Percentiles rank a stretch among this genome's conserved stretches.
Evolutionary conservation across 129 eudicot genomes (phyloP).

Genomic region (Logfia minima): DNA sequence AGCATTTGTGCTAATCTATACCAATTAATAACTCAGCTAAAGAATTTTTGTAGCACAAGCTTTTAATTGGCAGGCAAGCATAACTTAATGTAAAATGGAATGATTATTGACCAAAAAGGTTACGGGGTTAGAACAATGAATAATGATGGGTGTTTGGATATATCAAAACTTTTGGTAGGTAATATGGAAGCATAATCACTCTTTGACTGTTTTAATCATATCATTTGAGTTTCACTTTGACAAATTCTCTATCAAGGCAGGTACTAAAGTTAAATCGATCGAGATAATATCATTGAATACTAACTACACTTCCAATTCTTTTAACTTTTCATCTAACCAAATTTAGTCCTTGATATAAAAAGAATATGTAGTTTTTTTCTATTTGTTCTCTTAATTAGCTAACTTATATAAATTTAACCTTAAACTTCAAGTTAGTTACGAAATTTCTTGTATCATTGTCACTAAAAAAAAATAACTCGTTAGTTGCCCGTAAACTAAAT

Average conservation of each 20-base stretch:
- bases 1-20: no score
- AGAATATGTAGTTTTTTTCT: no score
- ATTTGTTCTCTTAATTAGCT: no score
- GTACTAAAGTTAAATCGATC: neutral
- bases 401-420: no score
- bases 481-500: no score
- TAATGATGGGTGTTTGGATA: neutral
- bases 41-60: no score
- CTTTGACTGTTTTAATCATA: neutral
- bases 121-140: neutral
- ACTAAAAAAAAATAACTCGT: no score
- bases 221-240: neutral
- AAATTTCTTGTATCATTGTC: no score
- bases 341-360: neutral
- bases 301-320: neutral
- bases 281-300: conserved; percentile 1
- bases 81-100: no score
- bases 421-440: no score
- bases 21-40: no score
- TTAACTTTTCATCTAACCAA: neutral
- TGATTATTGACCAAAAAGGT: neutral
- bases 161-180: conserved; percentile 10
- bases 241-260: conserved; percentile 13
- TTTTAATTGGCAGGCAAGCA: no score
- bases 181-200: conserved; percentile 7